Evolutionary conservation across 1,284 basidiomycete genomes (phyloP).

Genomic region (Sanghuangporus weigelae): DNA sequence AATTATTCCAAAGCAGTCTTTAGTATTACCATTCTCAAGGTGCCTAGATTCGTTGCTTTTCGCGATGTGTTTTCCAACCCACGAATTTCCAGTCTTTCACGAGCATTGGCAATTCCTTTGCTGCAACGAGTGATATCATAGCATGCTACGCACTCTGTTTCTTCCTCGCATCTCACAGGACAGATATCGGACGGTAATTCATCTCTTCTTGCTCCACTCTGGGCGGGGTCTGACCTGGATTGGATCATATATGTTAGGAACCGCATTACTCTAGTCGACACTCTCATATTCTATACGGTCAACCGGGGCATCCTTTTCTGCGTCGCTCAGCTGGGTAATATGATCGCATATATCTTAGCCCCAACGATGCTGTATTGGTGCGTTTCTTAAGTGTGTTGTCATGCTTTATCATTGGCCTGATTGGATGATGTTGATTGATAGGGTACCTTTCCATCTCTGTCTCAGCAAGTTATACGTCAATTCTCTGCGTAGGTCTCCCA

Average conservation of each 20-base stretch:
- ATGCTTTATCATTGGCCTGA: not conserved
- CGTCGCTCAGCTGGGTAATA: conserved; percentile 3
- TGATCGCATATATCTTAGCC: not conserved
- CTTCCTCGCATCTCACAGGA: conserved; percentile 2
- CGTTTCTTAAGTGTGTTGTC: not conserved
- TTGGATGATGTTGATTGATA: not conserved
- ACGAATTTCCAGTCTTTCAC: not conserved
- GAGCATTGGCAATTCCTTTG: not conserved
- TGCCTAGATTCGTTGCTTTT: not conserved
- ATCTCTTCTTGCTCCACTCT: not conserved
- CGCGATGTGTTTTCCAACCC: not conserved
- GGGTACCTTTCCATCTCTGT: conserved; percentile 10
- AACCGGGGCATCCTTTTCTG: conserved; percentile 8
- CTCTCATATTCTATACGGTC: conserved; percentile 6
- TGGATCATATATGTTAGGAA: not conserved
- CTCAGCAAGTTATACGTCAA: conserved; percentile 13
- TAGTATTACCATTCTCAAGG: not conserved
- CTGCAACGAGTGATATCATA: not conserved
- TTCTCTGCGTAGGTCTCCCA: conserved; percentile 2
- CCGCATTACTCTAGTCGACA: not conserved
- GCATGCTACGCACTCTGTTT: conserved; percentile 1
- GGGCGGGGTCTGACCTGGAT: not conserved
- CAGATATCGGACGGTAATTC: conserved; percentile 2
- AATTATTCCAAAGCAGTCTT: not conserved
- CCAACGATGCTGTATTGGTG: conserved; percentile 5